A percentile compares a stretch with the other conserved stretches of the same genome.
Conservation (phyloP, 345 rosid species). For the Combretum micranthum region DNA sequence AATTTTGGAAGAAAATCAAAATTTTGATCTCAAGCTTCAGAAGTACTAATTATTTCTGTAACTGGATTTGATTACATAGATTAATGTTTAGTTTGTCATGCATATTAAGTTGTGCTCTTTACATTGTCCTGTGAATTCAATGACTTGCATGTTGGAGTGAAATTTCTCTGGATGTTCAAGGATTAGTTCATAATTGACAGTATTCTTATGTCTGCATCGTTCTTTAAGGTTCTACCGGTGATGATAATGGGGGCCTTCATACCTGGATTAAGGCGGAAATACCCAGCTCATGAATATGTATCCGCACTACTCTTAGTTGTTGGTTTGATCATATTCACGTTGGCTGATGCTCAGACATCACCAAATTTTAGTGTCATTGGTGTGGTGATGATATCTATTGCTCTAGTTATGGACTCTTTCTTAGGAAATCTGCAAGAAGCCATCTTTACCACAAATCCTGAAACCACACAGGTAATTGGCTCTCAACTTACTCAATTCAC, state of each 20-base stretch:
- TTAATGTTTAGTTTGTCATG: too few species aligned
- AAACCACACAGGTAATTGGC: constrained; percentile 65
- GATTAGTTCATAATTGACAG: too few species aligned
- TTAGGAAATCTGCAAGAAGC: constrained; percentile 94
- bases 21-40: too few species aligned
- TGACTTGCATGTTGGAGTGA: too few species aligned
- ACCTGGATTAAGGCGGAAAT: constrained; percentile 84
- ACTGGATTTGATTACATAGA: too few species aligned
- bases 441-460: constrained; percentile 75
- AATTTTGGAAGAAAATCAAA: too few species aligned
- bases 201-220: too few species aligned
- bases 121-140: too few species aligned
- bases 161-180: too few species aligned
- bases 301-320: constrained; percentile 76
- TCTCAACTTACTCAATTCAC: too few species aligned
- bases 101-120: too few species aligned
- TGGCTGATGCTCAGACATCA: constrained; percentile 92
- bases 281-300: constrained; percentile 75
- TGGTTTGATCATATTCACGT: constrained; percentile 85
- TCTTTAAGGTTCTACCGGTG: constrained; percentile 49
- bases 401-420: constrained; percentile 80
- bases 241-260: constrained; percentile 98
- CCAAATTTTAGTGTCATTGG: constrained; percentile 86
- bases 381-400: constrained; percentile 79
- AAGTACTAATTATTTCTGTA: too few species aligned